A percentile compares a stretch with the other conserved stretches of the same genome.
Conservation (phyloP, 2,329 filamentous ascomycete genomes). For the Colletotrichum aenigma region DNA sequence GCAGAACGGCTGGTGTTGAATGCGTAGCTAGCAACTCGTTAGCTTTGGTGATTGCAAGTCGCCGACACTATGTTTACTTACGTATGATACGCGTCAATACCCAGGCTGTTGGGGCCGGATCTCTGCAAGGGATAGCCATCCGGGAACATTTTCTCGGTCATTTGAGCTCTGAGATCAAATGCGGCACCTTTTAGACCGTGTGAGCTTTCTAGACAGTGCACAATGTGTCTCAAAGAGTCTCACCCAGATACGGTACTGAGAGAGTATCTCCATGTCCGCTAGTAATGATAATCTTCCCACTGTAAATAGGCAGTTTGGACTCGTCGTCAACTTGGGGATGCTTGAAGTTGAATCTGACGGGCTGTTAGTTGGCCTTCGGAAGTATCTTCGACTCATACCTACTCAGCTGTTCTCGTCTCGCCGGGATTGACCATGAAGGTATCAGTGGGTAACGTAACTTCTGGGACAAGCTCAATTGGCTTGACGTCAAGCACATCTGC, state of each 20-base stretch:
- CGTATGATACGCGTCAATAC: slow-evolving; percentile 4
- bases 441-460: background rate
- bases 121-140: background rate
- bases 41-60: background rate
- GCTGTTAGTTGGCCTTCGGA: background rate
- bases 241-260: slow-evolving; percentile 36
- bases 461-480: background rate
- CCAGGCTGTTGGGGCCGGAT: background rate
- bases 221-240: background rate
- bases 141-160: slow-evolving; percentile 8
- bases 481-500: slow-evolving; percentile 7
- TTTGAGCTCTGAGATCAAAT: slow-evolving; percentile 9
- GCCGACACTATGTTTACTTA: background rate
- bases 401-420: slow-evolving; percentile 5
- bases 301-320: slow-evolving; percentile 36
- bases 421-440: slow-evolving; percentile 1
- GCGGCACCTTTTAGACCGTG: no score
- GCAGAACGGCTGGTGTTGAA: slow-evolving; percentile 16
- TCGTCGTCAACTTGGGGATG: slow-evolving; percentile 26
- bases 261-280: slow-evolving; percentile 34
- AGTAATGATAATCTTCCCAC: slow-evolving; percentile 35
- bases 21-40: background rate
- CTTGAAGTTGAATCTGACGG: slow-evolving; percentile 28
- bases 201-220: no score
- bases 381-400: background rate